phyloP scores from a whole-genome alignment of 108 stramenopile species.

The Skeletonema grethae region DNA sequence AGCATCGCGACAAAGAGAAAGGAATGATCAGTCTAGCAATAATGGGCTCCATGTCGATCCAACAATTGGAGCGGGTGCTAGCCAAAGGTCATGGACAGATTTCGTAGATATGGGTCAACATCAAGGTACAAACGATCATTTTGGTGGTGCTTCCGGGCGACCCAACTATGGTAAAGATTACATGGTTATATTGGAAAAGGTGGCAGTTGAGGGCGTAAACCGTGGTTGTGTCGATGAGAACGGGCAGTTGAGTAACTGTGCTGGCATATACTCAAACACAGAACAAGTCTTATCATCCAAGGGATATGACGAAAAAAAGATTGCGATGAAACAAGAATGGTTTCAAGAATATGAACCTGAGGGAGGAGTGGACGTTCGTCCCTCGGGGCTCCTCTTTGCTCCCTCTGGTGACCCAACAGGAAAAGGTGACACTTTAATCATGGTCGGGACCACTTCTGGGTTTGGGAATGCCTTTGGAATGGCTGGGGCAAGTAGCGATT shows the following conservation, averaged over 20 bases:
- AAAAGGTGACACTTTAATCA: slow-evolving; percentile 32
- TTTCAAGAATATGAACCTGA: slow-evolving; percentile 39
- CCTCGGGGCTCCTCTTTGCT: slow-evolving; percentile 43
- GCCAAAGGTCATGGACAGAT: slow-evolving; percentile 40
- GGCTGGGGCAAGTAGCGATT: slow-evolving; percentile 2
- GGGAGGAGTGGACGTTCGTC: slow-evolving; percentile 38
- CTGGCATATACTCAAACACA: slow-evolving; percentile 1
- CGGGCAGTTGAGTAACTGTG: background rate
- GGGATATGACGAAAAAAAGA: slow-evolving; percentile 13
- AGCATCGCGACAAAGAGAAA: slow-evolving; percentile 18
- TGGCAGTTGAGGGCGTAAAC: slow-evolving; percentile 30
- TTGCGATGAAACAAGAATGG: slow-evolving; percentile 38
- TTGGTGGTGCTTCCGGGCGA: slow-evolving; percentile 32
- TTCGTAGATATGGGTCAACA: slow-evolving; percentile 14
- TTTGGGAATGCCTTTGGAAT: slow-evolving; percentile 45
- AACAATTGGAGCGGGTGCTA: slow-evolving; percentile 42
- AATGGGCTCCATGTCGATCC: slow-evolving; percentile 23
- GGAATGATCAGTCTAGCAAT: slow-evolving; percentile 12
- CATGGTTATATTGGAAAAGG: slow-evolving; percentile 36
- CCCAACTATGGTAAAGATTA: slow-evolving; percentile 40
- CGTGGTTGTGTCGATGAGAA: background rate
- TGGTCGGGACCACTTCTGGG: slow-evolving; percentile 49
- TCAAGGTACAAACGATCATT: slow-evolving; percentile 10
- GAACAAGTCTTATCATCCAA: slow-evolving; percentile 29
- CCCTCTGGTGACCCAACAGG: slow-evolving; percentile 18